Evolutionary conservation across 1,284 basidiomycete genomes (phyloP).

Genomic region (Cystobasidium pallidum): DNA sequence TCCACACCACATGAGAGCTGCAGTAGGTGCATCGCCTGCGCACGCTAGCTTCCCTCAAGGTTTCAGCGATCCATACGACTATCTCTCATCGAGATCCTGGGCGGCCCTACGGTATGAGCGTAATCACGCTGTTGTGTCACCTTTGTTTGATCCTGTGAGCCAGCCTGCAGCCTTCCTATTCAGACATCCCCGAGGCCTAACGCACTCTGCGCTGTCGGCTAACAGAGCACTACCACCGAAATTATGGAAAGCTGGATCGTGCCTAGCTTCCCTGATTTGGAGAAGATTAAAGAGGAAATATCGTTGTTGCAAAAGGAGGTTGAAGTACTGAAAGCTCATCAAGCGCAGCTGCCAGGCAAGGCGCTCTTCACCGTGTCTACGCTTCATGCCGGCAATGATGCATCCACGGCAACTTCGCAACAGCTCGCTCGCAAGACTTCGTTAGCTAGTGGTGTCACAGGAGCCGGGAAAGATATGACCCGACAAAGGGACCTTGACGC

Average conservation of each 20-base stretch:
- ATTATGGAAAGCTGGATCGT: constrained; percentile 33
- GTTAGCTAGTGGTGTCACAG: background rate
- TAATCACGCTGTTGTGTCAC: constrained; percentile 33
- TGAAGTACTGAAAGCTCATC: constrained; percentile 3
- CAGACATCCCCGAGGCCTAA: no score
- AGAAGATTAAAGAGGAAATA: constrained; percentile 38
- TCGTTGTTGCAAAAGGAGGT: constrained; percentile 27
- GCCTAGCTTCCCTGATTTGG: constrained; percentile 17
- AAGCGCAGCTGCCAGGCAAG: constrained; percentile 6
- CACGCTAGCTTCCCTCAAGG: constrained; percentile 23
- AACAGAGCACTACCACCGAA: constrained; percentile 26
- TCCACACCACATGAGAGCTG: constrained; percentile 14
- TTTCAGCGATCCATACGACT: constrained; percentile 42
- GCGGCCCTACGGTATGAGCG: constrained; percentile 37
- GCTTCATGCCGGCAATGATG: background rate
- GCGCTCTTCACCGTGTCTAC: background rate
- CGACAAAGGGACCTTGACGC: constrained; percentile 7
- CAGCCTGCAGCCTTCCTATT: no score
- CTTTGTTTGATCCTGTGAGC: constrained; percentile 39
- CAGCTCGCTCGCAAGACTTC: constrained; percentile 9
- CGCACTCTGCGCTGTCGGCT: background rate
- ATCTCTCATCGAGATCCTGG: constrained; percentile 31
- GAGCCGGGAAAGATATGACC: background rate
- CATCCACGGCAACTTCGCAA: background rate
- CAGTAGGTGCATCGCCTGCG: background rate